A percentile compares a stretch with the other conserved stretches of the same genome.
These are phyloP conservation scores for Nicotiana benthamiana DNA, from an alignment of 257 asterid species.

Conservation along the genomic window DNA sequence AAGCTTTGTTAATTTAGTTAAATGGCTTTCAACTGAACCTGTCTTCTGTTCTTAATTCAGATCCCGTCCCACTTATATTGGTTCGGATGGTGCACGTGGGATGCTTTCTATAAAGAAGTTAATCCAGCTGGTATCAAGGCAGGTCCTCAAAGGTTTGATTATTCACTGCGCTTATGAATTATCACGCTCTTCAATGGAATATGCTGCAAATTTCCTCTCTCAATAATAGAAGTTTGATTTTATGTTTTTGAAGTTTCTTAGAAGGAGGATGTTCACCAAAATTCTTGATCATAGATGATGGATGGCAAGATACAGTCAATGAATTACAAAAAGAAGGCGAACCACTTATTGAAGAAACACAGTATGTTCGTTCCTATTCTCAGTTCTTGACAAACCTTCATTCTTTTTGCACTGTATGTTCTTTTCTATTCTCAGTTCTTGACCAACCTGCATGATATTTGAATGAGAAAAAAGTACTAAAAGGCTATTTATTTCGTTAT, in stretches of 20 bases:
- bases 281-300: constrained; percentile 63
- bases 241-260: constrained; percentile 23
- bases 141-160: constrained; percentile 31
- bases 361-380: constrained; percentile 30
- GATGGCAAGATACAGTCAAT: constrained; percentile 61
- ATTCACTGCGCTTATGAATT: neutral
- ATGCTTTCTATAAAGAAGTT: constrained; percentile 56
- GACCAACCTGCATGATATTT: neutral
- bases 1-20: too few species aligned
- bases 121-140: constrained; percentile 42
- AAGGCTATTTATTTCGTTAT: too few species aligned
- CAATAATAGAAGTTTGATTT: neutral
- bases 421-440: neutral
- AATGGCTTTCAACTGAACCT: neutral
- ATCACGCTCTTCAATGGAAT: neutral
- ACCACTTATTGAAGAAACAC: constrained; percentile 38
- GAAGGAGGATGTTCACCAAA: constrained; percentile 57
- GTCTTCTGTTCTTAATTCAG: constrained; percentile 8
- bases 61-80: constrained; percentile 49
- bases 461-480: neutral
- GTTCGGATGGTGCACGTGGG: constrained; percentile 87
- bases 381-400: neutral
- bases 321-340: constrained; percentile 48
- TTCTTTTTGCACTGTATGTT: constrained; percentile 60
- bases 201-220: neutral